Evolutionary conservation across 306 rosid genomes (phyloP).

Genomic region (Vigna mungo): DNA sequence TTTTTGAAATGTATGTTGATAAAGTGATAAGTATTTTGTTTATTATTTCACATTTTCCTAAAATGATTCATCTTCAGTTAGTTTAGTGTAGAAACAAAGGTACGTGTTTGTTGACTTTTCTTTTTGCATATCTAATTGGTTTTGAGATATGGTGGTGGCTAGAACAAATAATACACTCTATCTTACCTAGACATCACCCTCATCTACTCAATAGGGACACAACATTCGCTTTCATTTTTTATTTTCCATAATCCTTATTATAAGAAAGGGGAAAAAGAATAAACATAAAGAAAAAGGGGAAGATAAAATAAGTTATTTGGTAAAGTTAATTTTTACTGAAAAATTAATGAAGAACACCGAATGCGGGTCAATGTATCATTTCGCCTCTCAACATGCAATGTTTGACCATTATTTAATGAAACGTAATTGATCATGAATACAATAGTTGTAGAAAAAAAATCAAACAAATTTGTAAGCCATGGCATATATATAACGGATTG

Average conservation of each 20-base stretch:
- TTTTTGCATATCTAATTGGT: too few species aligned
- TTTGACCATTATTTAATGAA: constrained; percentile 28
- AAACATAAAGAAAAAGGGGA: too few species aligned
- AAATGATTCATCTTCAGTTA: not conserved
- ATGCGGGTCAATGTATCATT: constrained; percentile 9
- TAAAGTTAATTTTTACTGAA: too few species aligned
- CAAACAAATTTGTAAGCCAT: not conserved
- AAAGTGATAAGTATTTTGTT: not conserved
- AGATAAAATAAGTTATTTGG: too few species aligned
- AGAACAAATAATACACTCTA: too few species aligned
- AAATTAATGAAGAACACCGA: not conserved
- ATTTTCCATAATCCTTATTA: too few species aligned
- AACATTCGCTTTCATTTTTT: too few species aligned
- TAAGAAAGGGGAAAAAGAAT: too few species aligned
- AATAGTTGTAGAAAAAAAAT: constrained; percentile 32
- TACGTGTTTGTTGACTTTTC: too few species aligned
- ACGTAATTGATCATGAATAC: constrained; percentile 4
- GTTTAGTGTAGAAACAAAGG: not conserved
- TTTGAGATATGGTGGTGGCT: too few species aligned
- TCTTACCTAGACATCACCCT: too few species aligned
- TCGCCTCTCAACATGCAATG: constrained; percentile 31
- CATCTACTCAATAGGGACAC: too few species aligned
- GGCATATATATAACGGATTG: not conserved
- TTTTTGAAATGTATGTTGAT: not conserved
- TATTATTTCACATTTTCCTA: not conserved